Percentiles rank a stretch among this genome's conserved stretches.
phyloP scores from a whole-genome alignment of 441 rosid genomes.

The Bruguiera hainesii region DNA sequence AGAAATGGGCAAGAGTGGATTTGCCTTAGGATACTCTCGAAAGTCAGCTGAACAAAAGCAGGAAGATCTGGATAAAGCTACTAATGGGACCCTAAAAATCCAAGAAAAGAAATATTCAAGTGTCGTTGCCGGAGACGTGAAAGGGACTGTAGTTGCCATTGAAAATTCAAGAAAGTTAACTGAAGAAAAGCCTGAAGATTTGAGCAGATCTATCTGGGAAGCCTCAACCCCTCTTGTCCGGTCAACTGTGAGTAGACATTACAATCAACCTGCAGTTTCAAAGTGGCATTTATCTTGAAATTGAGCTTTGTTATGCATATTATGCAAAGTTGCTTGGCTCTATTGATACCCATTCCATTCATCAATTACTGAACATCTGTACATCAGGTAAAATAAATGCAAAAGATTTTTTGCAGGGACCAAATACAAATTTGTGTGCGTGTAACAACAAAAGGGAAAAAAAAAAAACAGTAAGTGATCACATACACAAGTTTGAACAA shows the following conservation, averaged over 20 bases:
- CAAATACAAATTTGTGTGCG: no score
- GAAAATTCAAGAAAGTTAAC: slow-evolving; percentile 34
- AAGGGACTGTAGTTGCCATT: slow-evolving; percentile 26
- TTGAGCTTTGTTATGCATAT: background rate
- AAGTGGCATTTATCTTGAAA: background rate
- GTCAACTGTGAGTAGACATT: slow-evolving; percentile 50
- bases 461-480: no score
- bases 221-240: slow-evolving; percentile 39
- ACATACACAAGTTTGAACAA: no score
- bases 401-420: no score
- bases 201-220: slow-evolving; percentile 29
- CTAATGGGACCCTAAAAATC: slow-evolving; percentile 28
- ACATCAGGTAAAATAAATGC: no score
- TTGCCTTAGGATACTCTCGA: slow-evolving; percentile 31
- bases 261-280: slow-evolving; percentile 10
- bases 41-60: slow-evolving; percentile 33
- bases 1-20: slow-evolving; percentile 25
- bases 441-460: no score
- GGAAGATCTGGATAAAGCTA: slow-evolving; percentile 33
- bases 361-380: no score
- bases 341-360: no score
- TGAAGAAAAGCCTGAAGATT: slow-evolving; percentile 35
- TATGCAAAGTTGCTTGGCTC: background rate
- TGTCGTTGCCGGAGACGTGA: slow-evolving; percentile 19
- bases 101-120: slow-evolving; percentile 1